Base-by-base conservation (phyloP, 1,284 basidiomycete species). In the Meripilus lineatus region DNA sequence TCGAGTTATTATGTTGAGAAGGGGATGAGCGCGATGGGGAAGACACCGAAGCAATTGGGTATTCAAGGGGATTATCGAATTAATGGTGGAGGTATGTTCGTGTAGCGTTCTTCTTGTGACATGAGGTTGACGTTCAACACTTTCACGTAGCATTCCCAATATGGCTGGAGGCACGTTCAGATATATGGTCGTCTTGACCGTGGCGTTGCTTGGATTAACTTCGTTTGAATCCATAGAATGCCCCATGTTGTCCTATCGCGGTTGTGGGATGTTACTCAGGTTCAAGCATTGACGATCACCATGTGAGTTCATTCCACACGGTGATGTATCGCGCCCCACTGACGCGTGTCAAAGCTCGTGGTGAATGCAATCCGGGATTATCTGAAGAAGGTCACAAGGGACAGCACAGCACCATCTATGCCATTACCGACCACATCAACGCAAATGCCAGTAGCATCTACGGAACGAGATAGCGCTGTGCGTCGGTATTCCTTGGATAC, bases 1-100 rank as follows among this genome's bases (percentile, higher is more conserved):
- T 85, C 82, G 5, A 87, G 81, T 50, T 89, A 74, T 58, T 89
- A 90, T 59, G 81, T 89, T 13, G 86, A 89, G 57, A 88, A 87
- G 56, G 83, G 83, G 2, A 85, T 88, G 76, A 77, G 75, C 41
- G 86, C 85, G 3, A 79, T 85, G 77, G 83, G 81, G n/a, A 86
- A 84, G 64, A 77, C 77, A 2, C 71, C 81, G 24, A 78, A 78
- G 50, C 79, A 87, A 54, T 69, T 84, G 63, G 84, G 81, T 4
- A 68, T 84, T 26, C 74, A 80, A 45, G 72, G 70, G 17, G 82
- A 87, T 48, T 71, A 74, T 51, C 64, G 74, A 38, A 74, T 87
- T 36, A 75, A 77, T 48, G 87, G 87, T 42, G 87, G 87, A 66
- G 87, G 86, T 89, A 51, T 63, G 79, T 41, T 21, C 39, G 38